These are phyloP conservation scores for Aspergillus hiratsukae DNA, from an alignment of 2,329 filamentous ascomycete species.

Conservation along the genomic window DNA sequence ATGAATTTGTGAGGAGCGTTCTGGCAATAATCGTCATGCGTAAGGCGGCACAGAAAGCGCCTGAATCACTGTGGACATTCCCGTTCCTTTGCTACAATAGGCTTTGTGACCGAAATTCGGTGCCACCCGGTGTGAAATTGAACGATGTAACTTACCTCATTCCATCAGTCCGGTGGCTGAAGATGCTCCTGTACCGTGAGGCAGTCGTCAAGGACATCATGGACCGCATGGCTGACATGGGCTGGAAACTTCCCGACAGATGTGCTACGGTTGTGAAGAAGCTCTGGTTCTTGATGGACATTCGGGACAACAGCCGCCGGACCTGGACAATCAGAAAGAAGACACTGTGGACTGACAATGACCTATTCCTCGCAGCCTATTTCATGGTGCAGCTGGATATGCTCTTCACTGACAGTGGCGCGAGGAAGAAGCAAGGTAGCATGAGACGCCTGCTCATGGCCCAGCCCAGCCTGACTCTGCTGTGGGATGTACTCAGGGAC, in stretches of 20 bases:
- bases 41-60: conserved; percentile 52
- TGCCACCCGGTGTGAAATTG: conserved; percentile 26
- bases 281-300: conserved; percentile 70
- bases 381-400: conserved; percentile 71
- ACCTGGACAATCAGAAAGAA: conserved; percentile 50
- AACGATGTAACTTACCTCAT: conserved; percentile 33
- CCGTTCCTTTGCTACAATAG: conserved; percentile 56
- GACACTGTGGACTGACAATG: conserved; percentile 53
- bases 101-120: conserved; percentile 58
- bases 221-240: conserved; percentile 54
- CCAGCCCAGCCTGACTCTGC: conserved; percentile 52
- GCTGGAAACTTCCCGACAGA: conserved; percentile 51
- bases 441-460: conserved; percentile 58
- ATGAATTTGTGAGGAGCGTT: conserved; percentile 56
- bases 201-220: conserved; percentile 58
- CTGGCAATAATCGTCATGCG: conserved; percentile 56
- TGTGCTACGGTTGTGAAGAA: conserved; percentile 54
- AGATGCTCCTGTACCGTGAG: conserved; percentile 60
- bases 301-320: conserved; percentile 55
- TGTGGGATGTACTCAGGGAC: conserved; percentile 58
- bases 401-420: conserved; percentile 61
- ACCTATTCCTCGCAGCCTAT: conserved; percentile 59
- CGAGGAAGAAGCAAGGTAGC: conserved; percentile 46
- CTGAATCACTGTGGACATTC: conserved; percentile 55
- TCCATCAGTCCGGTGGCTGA: conserved; percentile 63